Base-by-base conservation (phyloP, 805 yeast genomes). In the Lipomyces chichibuensis region DNA sequence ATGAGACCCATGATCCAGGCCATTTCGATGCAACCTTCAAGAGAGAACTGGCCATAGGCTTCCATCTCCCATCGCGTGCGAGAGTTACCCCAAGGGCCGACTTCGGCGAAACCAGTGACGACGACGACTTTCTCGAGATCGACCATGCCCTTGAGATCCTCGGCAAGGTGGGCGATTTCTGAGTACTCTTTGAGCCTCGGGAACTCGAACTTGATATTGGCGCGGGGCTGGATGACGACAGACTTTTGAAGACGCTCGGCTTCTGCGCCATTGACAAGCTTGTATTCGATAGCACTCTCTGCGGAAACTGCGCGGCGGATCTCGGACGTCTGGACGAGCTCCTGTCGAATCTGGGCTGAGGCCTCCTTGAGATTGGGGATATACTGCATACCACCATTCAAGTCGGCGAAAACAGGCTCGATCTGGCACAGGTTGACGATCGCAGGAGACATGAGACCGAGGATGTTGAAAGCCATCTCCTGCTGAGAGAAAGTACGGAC, bases 51-150 rank as follows among this genome's bases (percentile, higher is more conserved):
- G 76, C 99, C 99, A 69, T 79, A 73, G 57, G 98, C 91, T 83
- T 95, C 99, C 97, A 95, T 95, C 81, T 95, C 98, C 99, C 99
- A 95, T 85, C 99, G 88, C 65, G 99, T 95, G 85, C 98, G 90
- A 51, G 99, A 82, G 79, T 93, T 92, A 86, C 99, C 99, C 97
- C 98, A 96, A 76, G 99, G 99, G 77, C 98, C 96, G 74, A 95
- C 98, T 82, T 95, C 99, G 71, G 97, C 84, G 83, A 94, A 95
- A 81, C 99, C 99, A 58, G 99, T 94, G 68, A 95, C 94, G 71
- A 95, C 99, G 73, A 94, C 85, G 67, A 92, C 95, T 73, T 87
- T 87, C 78, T 93, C 98, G 77, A 94, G 87, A 78, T 95, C 97
- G 74, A 95, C 83, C 84, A 95, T 83, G 67, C 97, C 97, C 79